Percentiles rank a stretch among this genome's conserved stretches.
phyloP scores from a whole-genome alignment of 1,284 basidiomycete species.

The Wolfiporia cocos region DNA sequence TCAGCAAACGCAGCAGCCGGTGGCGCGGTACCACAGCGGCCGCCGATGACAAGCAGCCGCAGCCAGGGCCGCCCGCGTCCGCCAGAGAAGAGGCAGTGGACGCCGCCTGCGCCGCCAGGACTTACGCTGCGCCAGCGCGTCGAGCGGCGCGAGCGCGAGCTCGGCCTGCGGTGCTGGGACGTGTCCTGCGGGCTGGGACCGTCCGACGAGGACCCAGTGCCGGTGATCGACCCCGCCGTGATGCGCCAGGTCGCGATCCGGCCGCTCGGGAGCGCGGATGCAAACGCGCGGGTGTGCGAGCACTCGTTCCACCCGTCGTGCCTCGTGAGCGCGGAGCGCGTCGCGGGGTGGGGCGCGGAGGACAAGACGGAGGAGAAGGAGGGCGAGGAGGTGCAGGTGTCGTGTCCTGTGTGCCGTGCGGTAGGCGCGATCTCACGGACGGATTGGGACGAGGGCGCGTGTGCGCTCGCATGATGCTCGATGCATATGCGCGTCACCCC shows the following conservation, averaged over 20 bases:
- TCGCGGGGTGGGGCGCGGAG: slow-evolving; percentile 52
- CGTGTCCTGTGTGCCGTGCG: slow-evolving; percentile 62
- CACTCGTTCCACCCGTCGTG: slow-evolving; percentile 69
- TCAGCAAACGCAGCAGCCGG: background rate
- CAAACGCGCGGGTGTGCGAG: slow-evolving; percentile 37
- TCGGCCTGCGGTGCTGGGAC: slow-evolving; percentile 63
- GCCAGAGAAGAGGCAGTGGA: slow-evolving; percentile 27
- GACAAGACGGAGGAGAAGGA: slow-evolving; percentile 31
- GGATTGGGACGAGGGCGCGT: slow-evolving; percentile 56
- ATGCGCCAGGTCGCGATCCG: slow-evolving; percentile 43
- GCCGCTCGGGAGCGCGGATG: slow-evolving; percentile 17
- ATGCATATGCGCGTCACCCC: background rate
- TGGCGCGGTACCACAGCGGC: slow-evolving; percentile 8
- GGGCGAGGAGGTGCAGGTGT: slow-evolving; percentile 44
- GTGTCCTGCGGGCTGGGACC: slow-evolving; percentile 68
- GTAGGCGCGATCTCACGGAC: slow-evolving; percentile 47
- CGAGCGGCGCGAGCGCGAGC: slow-evolving; percentile 58
- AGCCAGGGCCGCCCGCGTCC: slow-evolving; percentile 11
- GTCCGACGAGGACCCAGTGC: slow-evolving; percentile 63
- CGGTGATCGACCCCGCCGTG: slow-evolving; percentile 24
- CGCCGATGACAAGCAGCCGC: slow-evolving; percentile 7
- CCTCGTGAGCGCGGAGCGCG: slow-evolving; percentile 67
- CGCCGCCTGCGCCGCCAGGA: slow-evolving; percentile 32
- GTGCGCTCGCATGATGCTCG: slow-evolving; percentile 19
- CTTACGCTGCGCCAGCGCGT: slow-evolving; percentile 58